These are phyloP conservation scores for Rubia yunnanensis DNA, from an alignment of 257 asterid species.

Conservation along the genomic window DNA sequence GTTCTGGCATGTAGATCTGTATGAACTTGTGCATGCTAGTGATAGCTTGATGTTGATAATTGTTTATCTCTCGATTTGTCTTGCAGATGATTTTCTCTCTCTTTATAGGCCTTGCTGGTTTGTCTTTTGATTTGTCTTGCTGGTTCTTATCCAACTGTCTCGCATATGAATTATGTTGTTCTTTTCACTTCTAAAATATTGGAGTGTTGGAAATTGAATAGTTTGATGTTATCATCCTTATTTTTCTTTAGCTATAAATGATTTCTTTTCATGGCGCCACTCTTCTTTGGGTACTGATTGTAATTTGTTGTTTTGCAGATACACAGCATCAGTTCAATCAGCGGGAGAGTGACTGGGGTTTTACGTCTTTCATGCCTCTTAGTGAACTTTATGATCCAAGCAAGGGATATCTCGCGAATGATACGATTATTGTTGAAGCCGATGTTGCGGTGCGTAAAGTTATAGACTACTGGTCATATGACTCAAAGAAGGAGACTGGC, in stretches of 20 bases:
- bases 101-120: too few species aligned
- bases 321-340: constrained; percentile 94
- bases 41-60: not conserved
- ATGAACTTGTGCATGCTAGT: not conserved
- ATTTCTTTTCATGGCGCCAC: not conserved
- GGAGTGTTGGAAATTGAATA: not conserved
- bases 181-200: not conserved
- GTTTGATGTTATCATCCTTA: not conserved
- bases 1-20: not conserved
- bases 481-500: constrained; percentile 97
- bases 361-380: constrained; percentile 93
- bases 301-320: constrained; percentile 42
- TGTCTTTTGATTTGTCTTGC: not conserved
- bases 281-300: constrained; percentile 9
- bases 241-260: not conserved
- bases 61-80: not conserved
- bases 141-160: not conserved
- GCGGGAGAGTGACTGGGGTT: constrained; percentile 99
- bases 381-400: constrained; percentile 84
- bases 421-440: constrained; percentile 75
- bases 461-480: constrained; percentile 88
- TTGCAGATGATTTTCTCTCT: not conserved
- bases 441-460: constrained; percentile 96
- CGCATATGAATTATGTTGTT: not conserved
- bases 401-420: constrained; percentile 83